These are phyloP conservation scores for Myriosclerotinia scirpicola DNA, from an alignment of 2,329 filamentous ascomycete species.

Conservation along the genomic window DNA sequence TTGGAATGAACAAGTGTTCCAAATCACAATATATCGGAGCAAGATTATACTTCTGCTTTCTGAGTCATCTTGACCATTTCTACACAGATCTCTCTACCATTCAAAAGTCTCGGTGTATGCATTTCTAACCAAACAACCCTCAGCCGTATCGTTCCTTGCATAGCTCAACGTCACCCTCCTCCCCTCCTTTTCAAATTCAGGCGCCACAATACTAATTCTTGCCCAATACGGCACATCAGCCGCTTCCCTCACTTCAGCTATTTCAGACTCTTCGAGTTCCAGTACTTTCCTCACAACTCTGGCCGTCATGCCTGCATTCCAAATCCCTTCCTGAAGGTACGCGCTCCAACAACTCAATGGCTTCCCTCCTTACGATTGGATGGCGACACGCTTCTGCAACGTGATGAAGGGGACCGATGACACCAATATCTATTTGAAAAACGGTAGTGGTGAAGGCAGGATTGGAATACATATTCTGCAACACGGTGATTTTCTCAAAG, in stretches of 20 bases:
- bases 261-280: conserved; percentile 22
- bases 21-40: background rate
- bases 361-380: conserved; percentile 54
- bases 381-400: conserved; percentile 63
- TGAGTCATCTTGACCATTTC: background rate
- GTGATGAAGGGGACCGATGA: conserved; percentile 62
- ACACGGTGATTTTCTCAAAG: conserved; percentile 55
- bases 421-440: conserved; percentile 43
- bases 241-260: conserved; percentile 21
- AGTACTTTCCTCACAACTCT: conserved; percentile 24
- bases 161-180: conserved; percentile 14
- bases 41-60: background rate
- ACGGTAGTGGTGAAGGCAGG: background rate
- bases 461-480: conserved; percentile 43
- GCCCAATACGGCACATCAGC: conserved; percentile 28
- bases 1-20: conserved; percentile 16
- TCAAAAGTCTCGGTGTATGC: background rate
- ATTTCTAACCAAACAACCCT: background rate
- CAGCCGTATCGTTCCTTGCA: background rate
- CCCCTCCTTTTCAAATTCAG: background rate
- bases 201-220: conserved; percentile 20
- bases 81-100: background rate
- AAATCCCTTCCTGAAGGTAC: conserved; percentile 66
- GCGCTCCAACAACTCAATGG: conserved; percentile 55
- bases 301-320: conserved; percentile 47